Percentiles rank a stretch among this genome's conserved stretches.
Conservation (phyloP, 345 rosid species). For the Arabidopsis arenosa region DNA sequence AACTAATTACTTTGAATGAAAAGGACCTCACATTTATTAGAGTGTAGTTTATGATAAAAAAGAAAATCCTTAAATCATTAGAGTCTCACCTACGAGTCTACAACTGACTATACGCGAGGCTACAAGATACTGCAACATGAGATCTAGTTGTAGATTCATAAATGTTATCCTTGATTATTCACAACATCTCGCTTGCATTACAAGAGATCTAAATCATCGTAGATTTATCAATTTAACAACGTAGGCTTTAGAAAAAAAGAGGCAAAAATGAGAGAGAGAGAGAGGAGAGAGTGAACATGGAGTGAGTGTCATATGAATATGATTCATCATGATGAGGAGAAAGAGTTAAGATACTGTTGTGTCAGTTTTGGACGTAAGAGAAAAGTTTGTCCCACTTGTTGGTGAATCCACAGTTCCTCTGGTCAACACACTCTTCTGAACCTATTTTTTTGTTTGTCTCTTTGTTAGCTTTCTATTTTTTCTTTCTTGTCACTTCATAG, state of each 20-base stretch:
- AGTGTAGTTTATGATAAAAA: background rate
- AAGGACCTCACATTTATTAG: background rate
- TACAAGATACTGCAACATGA: slow-evolving; percentile 16
- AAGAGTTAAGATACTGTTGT: slow-evolving; percentile 46
- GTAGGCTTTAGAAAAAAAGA: background rate
- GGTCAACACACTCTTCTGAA: slow-evolving; percentile 44
- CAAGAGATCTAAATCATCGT: slow-evolving; percentile 32
- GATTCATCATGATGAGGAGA: slow-evolving; percentile 39
- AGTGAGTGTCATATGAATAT: slow-evolving; percentile 39
- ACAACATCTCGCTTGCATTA: slow-evolving; percentile 32
- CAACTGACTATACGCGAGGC: background rate
- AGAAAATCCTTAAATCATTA: background rate
- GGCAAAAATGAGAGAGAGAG: background rate
- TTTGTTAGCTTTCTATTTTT: slow-evolving; percentile 41
- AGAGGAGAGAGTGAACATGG: slow-evolving; percentile 31
- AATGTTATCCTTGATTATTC: slow-evolving; percentile 13
- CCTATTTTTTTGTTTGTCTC: slow-evolving; percentile 36
- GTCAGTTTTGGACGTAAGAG: slow-evolving; percentile 45
- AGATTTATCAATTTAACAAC: slow-evolving; percentile 11
- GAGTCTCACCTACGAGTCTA: background rate
- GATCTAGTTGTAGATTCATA: slow-evolving; percentile 22
- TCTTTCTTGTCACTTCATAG: slow-evolving; percentile 45
- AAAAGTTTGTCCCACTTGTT: slow-evolving; percentile 50
- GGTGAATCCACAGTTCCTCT: slow-evolving; percentile 48
- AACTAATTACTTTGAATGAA: background rate